phyloP scores from a whole-genome alignment of 345 rosid species.

The Gossypium sturtianum region DNA sequence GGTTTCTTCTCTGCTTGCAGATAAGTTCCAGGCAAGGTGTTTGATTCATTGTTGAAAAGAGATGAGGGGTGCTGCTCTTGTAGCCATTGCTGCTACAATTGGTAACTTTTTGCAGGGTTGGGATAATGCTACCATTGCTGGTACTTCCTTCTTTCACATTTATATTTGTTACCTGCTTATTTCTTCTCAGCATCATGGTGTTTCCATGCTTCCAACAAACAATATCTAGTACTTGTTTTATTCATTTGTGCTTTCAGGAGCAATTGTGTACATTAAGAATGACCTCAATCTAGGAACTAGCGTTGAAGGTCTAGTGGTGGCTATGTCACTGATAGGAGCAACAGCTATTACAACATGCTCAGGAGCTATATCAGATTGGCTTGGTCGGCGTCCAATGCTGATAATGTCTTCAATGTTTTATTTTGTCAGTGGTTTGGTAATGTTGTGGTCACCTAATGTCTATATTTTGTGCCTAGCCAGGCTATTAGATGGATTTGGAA shows the following conservation, averaged over 20 bases:
- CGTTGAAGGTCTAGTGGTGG: slow-evolving; percentile 89
- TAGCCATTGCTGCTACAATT: slow-evolving; percentile 84
- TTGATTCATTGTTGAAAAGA: slow-evolving; percentile 28
- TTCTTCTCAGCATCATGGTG: background rate
- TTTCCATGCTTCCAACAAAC: background rate
- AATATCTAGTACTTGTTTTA: background rate
- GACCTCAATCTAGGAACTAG: slow-evolving; percentile 59
- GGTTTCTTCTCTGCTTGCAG: slow-evolving; percentile 22
- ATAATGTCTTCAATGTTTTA: slow-evolving; percentile 68
- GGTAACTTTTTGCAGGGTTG: slow-evolving; percentile 99
- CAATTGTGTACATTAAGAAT: slow-evolving; percentile 72
- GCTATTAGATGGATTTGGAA: slow-evolving; percentile 82
- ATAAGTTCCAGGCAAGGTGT: slow-evolving; percentile 12
- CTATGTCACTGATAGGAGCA: slow-evolving; percentile 93
- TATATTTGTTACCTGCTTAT: background rate
- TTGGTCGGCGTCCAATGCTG: slow-evolving; percentile 96
- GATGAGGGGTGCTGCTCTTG: slow-evolving; percentile 80
- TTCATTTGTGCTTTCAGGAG: slow-evolving; percentile 42
- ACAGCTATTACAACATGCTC: slow-evolving; percentile 89
- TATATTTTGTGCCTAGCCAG: slow-evolving; percentile 77
- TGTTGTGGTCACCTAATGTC: slow-evolving; percentile 94
- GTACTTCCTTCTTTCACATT: slow-evolving; percentile 28
- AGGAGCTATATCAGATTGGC: slow-evolving; percentile 85
- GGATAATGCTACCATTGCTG: slow-evolving; percentile 99
- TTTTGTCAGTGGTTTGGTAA: slow-evolving; percentile 76